These are phyloP conservation scores for Talaromyces verruculosus DNA, from an alignment of 2,329 filamentous ascomycete genomes.

Conservation along the genomic window DNA sequence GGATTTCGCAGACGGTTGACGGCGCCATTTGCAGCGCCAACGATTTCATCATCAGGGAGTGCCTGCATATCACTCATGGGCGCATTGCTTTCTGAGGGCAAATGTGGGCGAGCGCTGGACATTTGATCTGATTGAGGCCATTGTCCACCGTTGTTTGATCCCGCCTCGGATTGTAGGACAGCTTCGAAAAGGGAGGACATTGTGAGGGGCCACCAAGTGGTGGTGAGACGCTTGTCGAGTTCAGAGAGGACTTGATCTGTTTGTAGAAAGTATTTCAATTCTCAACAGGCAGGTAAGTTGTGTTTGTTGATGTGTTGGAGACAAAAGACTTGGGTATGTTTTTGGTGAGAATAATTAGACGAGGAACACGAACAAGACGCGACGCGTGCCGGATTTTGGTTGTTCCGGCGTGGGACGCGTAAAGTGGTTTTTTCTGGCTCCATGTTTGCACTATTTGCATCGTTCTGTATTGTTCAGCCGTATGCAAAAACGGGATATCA, in stretches of 20 bases:
- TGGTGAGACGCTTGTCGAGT: constrained; percentile 5
- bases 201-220: constrained; percentile 29
- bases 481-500: background rate
- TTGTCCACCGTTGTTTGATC: constrained; percentile 35
- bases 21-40: constrained; percentile 52
- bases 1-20: constrained; percentile 51
- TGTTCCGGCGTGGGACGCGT: constrained; percentile 31
- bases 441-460: constrained; percentile 10
- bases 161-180: constrained; percentile 44
- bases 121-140: constrained; percentile 41
- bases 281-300: background rate
- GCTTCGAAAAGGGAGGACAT: constrained; percentile 47
- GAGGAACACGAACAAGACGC: constrained; percentile 29
- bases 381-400: constrained; percentile 26
- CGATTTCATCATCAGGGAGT: constrained; percentile 62
- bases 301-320: background rate
- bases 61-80: constrained; percentile 58
- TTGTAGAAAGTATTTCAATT: background rate
- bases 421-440: constrained; percentile 33
- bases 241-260: background rate
- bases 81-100: constrained; percentile 51
- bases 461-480: background rate
- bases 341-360: constrained; percentile 9
- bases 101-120: constrained; percentile 57
- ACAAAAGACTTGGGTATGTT: background rate